Percentiles rank a stretch among this genome's conserved stretches.
phyloP scores from a whole-genome alignment of 148 eudicot genomes.

The Salicornia ramosissima region DNA sequence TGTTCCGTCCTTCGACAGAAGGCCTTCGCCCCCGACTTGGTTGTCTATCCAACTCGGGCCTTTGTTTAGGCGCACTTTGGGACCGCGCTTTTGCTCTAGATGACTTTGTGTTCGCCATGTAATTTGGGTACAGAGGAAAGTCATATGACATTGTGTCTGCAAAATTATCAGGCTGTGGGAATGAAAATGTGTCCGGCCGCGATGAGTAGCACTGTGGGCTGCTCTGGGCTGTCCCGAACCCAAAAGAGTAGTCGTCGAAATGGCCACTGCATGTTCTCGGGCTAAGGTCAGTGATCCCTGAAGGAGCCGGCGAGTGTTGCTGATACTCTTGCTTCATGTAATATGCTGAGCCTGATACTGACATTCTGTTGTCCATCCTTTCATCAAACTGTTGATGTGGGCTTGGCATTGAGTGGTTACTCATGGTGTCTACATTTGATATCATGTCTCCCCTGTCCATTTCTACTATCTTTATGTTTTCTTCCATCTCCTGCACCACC shows the following conservation, averaged over 20 bases:
- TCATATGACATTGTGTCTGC: slow-evolving; percentile 55
- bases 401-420: slow-evolving; percentile 39
- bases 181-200: slow-evolving; percentile 41
- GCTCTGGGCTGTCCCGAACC: slow-evolving; percentile 57
- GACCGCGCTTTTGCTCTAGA: slow-evolving; percentile 82
- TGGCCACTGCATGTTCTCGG: slow-evolving; percentile 70
- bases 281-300: slow-evolving; percentile 61
- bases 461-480: slow-evolving; percentile 85
- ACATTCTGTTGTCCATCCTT: slow-evolving; percentile 39
- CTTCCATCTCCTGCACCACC: slow-evolving; percentile 62
- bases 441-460: slow-evolving; percentile 68
- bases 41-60: slow-evolving; percentile 71
- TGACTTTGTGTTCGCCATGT: slow-evolving; percentile 92
- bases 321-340: slow-evolving; percentile 37
- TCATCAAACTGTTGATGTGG: slow-evolving; percentile 31
- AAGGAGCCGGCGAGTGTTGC: slow-evolving; percentile 59
- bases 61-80: slow-evolving; percentile 89
- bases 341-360: slow-evolving; percentile 30
- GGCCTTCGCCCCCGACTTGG: slow-evolving; percentile 54
- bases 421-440: slow-evolving; percentile 33
- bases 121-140: slow-evolving; percentile 56
- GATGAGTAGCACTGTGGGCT: slow-evolving; percentile 71
- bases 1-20: slow-evolving; percentile 73
- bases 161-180: slow-evolving; percentile 48
- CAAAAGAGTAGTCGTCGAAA: slow-evolving; percentile 72